Conservation (phyloP, 305 asterid genomes). For the Solanum hybrid region DNA sequence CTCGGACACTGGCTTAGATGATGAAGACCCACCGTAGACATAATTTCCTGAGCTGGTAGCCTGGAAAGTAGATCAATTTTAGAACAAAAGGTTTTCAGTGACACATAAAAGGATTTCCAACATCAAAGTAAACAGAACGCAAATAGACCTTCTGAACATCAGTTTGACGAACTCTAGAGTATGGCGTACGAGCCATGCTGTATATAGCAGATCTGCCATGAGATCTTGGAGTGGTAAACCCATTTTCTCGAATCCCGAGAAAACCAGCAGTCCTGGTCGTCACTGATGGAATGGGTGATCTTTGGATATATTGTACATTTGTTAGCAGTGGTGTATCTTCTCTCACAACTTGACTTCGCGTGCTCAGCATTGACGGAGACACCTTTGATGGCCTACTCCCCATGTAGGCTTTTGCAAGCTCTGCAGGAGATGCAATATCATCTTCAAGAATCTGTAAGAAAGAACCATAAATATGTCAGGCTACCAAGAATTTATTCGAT, state of each 20-base stretch:
- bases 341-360: slow-evolving; percentile 34
- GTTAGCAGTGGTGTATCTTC: slow-evolving; percentile 35
- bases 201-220: slow-evolving; percentile 57
- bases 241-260: slow-evolving; percentile 46
- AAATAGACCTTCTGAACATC: slow-evolving; percentile 22
- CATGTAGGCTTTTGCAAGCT: slow-evolving; percentile 94
- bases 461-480: not conserved
- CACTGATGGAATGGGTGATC: slow-evolving; percentile 34
- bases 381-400: slow-evolving; percentile 58
- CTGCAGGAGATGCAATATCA: slow-evolving; percentile 74
- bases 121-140: not conserved
- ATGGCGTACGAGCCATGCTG: slow-evolving; percentile 44
- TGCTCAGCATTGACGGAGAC: slow-evolving; percentile 54
- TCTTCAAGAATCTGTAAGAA: slow-evolving; percentile 50
- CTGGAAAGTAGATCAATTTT: slow-evolving; percentile 30
- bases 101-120: not conserved
- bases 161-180: slow-evolving; percentile 23
- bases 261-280: slow-evolving; percentile 25
- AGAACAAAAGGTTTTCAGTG: not conserved
- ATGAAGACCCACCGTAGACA: slow-evolving; percentile 32
- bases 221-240: slow-evolving; percentile 61
- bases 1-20: slow-evolving; percentile 27
- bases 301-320: slow-evolving; percentile 30
- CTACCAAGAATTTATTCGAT: not conserved
- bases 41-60: slow-evolving; percentile 36